Evolutionary conservation across 192 early-diverging fungal species (phyloP), one percentile per base, ranked within the genome.

Genomic region (Paraglomus brasilianum): DNA sequence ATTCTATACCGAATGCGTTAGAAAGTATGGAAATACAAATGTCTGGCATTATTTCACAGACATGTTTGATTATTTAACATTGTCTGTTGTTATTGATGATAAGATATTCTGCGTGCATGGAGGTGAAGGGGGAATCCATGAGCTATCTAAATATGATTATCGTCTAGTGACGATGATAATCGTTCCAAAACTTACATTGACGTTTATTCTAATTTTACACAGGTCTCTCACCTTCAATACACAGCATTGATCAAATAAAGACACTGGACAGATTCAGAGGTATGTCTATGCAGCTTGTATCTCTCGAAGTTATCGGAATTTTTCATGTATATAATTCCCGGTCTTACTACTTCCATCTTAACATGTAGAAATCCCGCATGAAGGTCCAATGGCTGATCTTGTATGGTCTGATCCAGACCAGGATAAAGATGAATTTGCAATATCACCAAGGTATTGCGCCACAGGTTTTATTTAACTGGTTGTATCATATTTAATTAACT

Each of bases 11-110:
- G 93, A 96, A 69, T 95, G 94, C 69, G 83, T 92, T 78, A 82
- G 89, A 22, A 96, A 95, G 76, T 96, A 96, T 71, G 93, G 92
- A 4, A 85, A 82, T 15, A 75, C 86, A 0, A 82, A 82, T 11
- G 94, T 97, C 9, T 98, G 96, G 96, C 82, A 85, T 5, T 93
- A 93, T 36, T 96, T 96, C 77, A 96, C 94, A 15, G 91, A 95
- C 53, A 75, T 96, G 74, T 98, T 98, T 78, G 96, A 98, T 74
- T 98, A 88, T 70, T 81, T 98, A 36, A 91, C 92, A 1, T 74
- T 98, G 36, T 90, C 90, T 0, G 93, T 92, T 2, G 89, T 92
- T 8, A 94, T 98, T 64, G 89, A 97, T 57, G 85, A 93, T 51
- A 82, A 84, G 41, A 94, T 98, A 10, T 94, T 98, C 70, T 96